phyloP scores from a whole-genome alignment of 768 basidiomycete species.

The Leucosporidium yakuticum region DNA sequence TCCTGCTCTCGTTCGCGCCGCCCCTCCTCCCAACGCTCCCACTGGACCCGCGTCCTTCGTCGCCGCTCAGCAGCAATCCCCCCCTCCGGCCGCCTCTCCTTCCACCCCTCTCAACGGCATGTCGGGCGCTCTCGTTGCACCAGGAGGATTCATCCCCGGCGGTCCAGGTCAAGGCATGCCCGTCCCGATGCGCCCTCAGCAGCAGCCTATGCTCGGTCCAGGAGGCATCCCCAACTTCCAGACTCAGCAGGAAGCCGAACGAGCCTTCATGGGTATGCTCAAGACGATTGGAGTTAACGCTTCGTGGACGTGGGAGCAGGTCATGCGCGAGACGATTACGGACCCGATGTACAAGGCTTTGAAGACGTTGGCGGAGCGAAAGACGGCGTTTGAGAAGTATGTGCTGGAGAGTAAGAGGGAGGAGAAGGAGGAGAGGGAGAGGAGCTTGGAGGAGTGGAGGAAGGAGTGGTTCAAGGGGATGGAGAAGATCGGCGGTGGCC shows the following conservation, averaged over 20 bases:
- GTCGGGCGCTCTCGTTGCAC: conserved; percentile 26
- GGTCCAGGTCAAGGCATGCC: conserved; percentile 19
- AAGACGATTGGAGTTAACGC: conserved; percentile 84
- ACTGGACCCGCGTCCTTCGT: background rate
- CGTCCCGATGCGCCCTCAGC: conserved; percentile 16
- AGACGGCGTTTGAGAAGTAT: conserved; percentile 90
- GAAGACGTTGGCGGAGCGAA: conserved; percentile 89
- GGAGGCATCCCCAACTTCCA: conserved; percentile 62
- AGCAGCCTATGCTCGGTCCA: conserved; percentile 58
- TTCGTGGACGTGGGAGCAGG: conserved; percentile 95
- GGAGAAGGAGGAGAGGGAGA: conserved; percentile 76
- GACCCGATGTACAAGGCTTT: conserved; percentile 95
- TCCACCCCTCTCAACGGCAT: conserved; percentile 13
- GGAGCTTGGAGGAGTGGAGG: conserved; percentile 54
- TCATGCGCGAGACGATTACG: conserved; percentile 95
- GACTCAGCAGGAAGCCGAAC: conserved; percentile 83
- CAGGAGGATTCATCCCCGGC: conserved; percentile 28
- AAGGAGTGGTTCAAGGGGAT: conserved; percentile 77
- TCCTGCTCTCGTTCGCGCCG: conserved; percentile 5
- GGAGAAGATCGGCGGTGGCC: conserved; percentile 80
- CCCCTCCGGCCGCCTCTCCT: background rate
- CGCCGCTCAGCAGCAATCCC: background rate
- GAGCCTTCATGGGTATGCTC: conserved; percentile 84
- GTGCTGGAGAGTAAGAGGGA: conserved; percentile 67
- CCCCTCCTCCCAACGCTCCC: conserved; percentile 48